Conservation (phyloP, 305 asterid genomes). For the Striga hermonthica region DNA sequence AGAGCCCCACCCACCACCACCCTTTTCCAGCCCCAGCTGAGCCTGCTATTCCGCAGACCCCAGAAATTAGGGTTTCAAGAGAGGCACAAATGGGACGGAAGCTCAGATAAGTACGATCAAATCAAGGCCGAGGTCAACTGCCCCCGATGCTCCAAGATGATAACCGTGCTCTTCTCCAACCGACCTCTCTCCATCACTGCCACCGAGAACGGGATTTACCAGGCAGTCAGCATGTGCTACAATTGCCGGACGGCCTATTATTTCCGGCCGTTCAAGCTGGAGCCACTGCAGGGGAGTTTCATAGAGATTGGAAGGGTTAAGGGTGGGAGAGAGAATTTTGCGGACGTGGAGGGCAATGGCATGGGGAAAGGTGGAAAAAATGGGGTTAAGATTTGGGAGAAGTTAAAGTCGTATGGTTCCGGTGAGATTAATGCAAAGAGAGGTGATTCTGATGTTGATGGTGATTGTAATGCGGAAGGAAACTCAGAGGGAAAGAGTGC, state of each 20-base stretch:
- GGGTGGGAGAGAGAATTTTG: conserved; percentile 42
- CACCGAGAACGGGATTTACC: conserved; percentile 66
- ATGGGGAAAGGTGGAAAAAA: conserved; percentile 41
- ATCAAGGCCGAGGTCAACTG: conserved; percentile 74
- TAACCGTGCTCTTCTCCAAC: conserved; percentile 71
- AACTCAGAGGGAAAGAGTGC: conserved; percentile 27
- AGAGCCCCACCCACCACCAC: conserved; percentile 28
- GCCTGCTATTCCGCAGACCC: conserved; percentile 27
- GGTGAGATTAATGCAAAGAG: conserved; percentile 33
- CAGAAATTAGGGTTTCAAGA: conserved; percentile 45
- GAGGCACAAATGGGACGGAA: conserved; percentile 73
- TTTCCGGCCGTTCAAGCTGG: conserved; percentile 73
- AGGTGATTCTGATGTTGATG: conserved; percentile 25
- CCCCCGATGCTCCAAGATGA: conserved; percentile 71
- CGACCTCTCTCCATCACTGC: conserved; percentile 75
- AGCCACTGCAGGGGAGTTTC: conserved; percentile 85
- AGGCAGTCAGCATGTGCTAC: conserved; percentile 75
- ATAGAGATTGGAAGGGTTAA: conserved; percentile 84
- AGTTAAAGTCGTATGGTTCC: conserved; percentile 73
- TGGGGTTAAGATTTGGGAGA: conserved; percentile 80
- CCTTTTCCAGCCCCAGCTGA: conserved; percentile 28
- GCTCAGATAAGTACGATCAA: conserved; percentile 67
- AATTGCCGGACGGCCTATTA: conserved; percentile 78
- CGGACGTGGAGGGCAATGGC: conserved; percentile 38
- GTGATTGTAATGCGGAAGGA: conserved; percentile 32